phyloP scores from a whole-genome alignment of 2,329 filamentous ascomycete species.

The Mycosphaerella sp. region DNA sequence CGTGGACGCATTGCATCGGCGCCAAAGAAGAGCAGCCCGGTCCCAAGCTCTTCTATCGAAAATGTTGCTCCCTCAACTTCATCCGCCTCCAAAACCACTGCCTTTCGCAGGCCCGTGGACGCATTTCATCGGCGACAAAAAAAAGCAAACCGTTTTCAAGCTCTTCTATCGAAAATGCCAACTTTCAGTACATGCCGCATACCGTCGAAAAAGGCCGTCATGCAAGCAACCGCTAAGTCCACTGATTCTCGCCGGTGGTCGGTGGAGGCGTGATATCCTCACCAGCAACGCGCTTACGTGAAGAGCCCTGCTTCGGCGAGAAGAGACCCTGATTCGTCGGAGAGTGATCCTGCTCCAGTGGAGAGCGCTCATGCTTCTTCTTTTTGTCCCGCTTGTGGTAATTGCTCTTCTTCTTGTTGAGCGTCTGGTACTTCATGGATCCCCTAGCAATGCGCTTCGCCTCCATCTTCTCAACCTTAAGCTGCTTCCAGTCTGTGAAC shows the following conservation, averaged over 20 bases:
- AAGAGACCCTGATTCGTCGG: background rate
- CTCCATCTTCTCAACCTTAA: background rate
- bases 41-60: conserved; percentile 6
- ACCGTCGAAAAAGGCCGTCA: background rate
- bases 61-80: background rate
- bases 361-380: conserved; percentile 1
- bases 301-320: background rate
- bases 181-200: background rate
- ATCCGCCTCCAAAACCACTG: background rate
- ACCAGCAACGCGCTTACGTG: background rate
- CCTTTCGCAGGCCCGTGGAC: background rate
- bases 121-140: conserved; percentile 1
- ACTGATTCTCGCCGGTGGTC: background rate
- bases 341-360: background rate
- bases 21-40: background rate
- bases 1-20: background rate
- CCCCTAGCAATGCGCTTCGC: background rate
- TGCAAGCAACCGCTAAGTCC: background rate
- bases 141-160: conserved; percentile 1
- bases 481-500: background rate
- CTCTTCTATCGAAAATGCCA: conserved; percentile 4
- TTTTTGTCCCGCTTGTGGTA: background rate
- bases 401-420: conserved; percentile 3
- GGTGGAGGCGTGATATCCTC: background rate
- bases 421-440: background rate